Evolutionary conservation across 306 rosid species (phyloP), one percentile per base, ranked within the genome.

Genomic region (Vigna hirtella): DNA sequence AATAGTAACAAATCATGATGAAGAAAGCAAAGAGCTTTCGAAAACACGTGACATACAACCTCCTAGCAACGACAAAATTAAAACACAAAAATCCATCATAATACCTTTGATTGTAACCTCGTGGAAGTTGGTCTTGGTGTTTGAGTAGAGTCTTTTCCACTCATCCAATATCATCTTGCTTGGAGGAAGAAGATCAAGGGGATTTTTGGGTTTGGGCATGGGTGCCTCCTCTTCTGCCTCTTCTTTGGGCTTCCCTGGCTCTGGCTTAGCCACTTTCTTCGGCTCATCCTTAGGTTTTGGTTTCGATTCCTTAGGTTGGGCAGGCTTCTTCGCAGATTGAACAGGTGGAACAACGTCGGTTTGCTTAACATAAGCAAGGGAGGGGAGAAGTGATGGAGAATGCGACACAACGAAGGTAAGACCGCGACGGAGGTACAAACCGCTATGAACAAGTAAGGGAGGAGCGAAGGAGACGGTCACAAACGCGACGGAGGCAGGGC

Each of bases 131-230:
- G 88, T 84, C 77, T 91, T 91, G 0, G 91, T 88, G 90, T 91
- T 91, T 1, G 97, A 91, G 77, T 90, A 92, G 55, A 92, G 92
- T 73, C 96, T 85, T 77, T 92, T 92, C 97, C 97, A 90, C 2
- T 92, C 97, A 79, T 92, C 97, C 84, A 92, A 74, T 28, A 92
- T 50, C 96, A 92, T 92, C 82, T 53, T 77, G 53, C 96, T 87
- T 34, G 97, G 93, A 58, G 98, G 94, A 50, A 91, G 91, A 74
- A 92, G 86, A 84, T 89, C 94, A 66, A 93, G 94, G 30, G 90
- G 80, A 72, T 90, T 92, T 79, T 92, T 88, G 45, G 91, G 83
- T 64, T 87, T 90, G 72, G 96, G 97, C 90, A 85, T 90, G 40
- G 97, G 97, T 42, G 89, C 92, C 72, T 87, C 90, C 49, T 85